Percentiles rank a stretch among this genome's conserved stretches.
These are phyloP conservation scores for Trichosporon sp. DNA, from an alignment of 1,284 basidiomycete species.

Conservation along the genomic window DNA sequence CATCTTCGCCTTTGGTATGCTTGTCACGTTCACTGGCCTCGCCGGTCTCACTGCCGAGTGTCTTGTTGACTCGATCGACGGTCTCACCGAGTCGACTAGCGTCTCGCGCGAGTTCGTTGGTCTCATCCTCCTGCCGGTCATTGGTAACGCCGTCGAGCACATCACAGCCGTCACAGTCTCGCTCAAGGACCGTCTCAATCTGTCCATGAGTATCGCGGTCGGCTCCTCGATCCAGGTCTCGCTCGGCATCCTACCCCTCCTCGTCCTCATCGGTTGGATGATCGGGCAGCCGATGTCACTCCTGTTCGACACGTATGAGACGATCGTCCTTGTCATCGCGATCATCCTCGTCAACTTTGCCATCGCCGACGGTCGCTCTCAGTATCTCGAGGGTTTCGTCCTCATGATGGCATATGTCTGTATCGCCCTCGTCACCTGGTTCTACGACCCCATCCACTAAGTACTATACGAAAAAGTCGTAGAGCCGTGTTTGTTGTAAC, in stretches of 20 bases:
- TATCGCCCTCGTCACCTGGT: conserved; percentile 55
- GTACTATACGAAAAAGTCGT: conserved; percentile 8
- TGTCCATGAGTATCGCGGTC: conserved; percentile 75
- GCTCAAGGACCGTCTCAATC: conserved; percentile 65
- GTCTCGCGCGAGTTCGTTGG: conserved; percentile 74
- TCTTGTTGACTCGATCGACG: conserved; percentile 76
- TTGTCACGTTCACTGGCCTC: conserved; percentile 50
- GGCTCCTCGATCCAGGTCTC: conserved; percentile 92
- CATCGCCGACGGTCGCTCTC: conserved; percentile 79
- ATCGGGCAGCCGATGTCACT: conserved; percentile 60
- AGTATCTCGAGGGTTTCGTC: conserved; percentile 69
- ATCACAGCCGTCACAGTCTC: conserved; percentile 85
- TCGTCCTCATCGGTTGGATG: conserved; percentile 61
- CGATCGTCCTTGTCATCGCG: conserved; percentile 60
- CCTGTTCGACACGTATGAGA: conserved; percentile 56
- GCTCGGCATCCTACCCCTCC: conserved; percentile 76
- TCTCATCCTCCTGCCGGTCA: conserved; percentile 77
- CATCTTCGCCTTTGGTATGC: conserved; percentile 49
- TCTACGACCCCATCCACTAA: conserved; percentile 33
- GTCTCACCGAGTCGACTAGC: conserved; percentile 59
- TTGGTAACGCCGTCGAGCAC: conserved; percentile 86
- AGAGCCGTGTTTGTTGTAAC: conserved; percentile 14
- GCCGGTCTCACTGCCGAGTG: conserved; percentile 77
- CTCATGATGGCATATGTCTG: conserved; percentile 60
- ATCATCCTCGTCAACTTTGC: conserved; percentile 80